Evolutionary conservation across 768 basidiomycete genomes (phyloP), one percentile per base, ranked within the genome.

Genomic region (Leccinum aurantiacum): DNA sequence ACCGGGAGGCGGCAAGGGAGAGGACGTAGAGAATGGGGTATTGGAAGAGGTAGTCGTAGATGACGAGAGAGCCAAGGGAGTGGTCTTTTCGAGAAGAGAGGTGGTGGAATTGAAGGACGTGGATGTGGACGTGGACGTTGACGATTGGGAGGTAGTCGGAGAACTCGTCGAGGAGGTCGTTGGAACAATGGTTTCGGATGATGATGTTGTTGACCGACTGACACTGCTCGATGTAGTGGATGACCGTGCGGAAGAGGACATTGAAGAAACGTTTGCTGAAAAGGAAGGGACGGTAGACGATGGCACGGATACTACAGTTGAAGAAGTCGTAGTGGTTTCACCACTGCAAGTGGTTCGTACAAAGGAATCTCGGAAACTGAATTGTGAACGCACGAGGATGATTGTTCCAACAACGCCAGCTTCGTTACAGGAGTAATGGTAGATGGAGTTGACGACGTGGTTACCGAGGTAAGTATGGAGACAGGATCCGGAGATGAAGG

Each of bases 361-460:
- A 54, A 24, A 63, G 27, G 52, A 53, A 46, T 35, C 25, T 44
- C 35, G 29, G 56, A 58, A 57, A 31, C 29, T 56, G 41, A 31
- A 59, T 38, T 47, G 14, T 56, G 49, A 48, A 71, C 74, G 69
- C 59, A 75, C 73, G 58, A 60, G 49, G 65, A 62, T 51, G 60
- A 54, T 29, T 64, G 60, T 46, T 56, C 11, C 29, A 61, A 62
- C 49, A 38, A 57, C 49, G 63, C 44, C 14, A 63, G 60, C 13
- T 52, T 60, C 48, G 63, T 48, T 31, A 61, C 54, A 52, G 68
- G 35, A 60, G 53, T 48, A 51, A 62, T 54, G 29, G 51, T 52
- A 24, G 65, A 60, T 31, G 31, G n/a, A n/a, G 52, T 48, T 3
- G 70, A 53, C 22, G 69, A 55, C 24, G 66, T 53, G 35, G 67